Conservation (phyloP, 73 alveolate species). For the Paramecium primaurelia region DNA sequence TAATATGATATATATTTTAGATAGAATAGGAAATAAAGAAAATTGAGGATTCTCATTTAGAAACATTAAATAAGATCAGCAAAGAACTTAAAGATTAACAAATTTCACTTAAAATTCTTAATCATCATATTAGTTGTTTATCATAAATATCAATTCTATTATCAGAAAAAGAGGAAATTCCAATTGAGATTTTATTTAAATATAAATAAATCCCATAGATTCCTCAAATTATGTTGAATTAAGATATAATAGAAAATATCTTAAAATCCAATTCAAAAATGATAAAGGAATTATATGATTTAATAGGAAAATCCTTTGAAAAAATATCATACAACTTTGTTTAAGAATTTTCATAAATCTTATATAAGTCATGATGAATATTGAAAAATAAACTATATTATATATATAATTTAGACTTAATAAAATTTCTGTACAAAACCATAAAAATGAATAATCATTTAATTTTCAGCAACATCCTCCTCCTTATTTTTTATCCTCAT, state of each 20-base stretch:
- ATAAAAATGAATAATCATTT: not conserved
- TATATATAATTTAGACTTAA: not conserved
- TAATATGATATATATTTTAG: not conserved
- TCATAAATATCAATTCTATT: not conserved
- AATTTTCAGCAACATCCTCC: not conserved
- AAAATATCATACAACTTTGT: not conserved
- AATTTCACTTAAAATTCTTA: not conserved
- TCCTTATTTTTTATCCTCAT: not conserved
- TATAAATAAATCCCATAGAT: not conserved
- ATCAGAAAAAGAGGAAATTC: not conserved
- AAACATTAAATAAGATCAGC: not conserved
- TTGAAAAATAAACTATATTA: not conserved
- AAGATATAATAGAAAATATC: not conserved
- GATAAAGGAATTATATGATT: not conserved
- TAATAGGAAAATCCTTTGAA: slow-evolving; percentile 6
- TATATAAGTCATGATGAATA: not conserved
- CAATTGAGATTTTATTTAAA: not conserved
- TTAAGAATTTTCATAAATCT: not conserved
- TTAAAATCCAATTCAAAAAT: not conserved
- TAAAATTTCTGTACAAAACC: not conserved
- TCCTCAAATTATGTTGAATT: not conserved
- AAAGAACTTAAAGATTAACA: not conserved
- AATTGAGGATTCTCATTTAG: not conserved
- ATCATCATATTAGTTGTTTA: not conserved
- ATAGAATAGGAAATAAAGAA: not conserved